Evolutionary conservation across 2,329 filamentous ascomycete genomes (phyloP), one percentile per base, ranked within the genome.

Genomic region (Aspergillus quadricinctus): DNA sequence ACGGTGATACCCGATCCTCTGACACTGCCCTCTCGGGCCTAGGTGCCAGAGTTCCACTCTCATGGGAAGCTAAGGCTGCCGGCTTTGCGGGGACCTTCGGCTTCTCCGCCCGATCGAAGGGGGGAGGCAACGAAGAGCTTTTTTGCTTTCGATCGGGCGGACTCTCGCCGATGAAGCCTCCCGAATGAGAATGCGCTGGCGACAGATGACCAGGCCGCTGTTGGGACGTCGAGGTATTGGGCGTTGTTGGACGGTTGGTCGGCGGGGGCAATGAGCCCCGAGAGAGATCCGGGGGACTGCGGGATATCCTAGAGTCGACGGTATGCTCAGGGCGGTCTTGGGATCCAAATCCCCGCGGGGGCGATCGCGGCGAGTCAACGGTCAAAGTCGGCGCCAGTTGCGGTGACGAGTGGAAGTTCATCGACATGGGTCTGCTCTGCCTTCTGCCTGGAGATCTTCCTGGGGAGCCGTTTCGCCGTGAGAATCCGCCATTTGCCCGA

Each of bases 81-180:
- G 69, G 70, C 60, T 84, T 84, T 9, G 74, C 70, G 10, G 80
- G 80, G 53, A 88, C 82, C 65, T 84, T 87, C 3, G 88, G 88
- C 72, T 95, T 96, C 43, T 90, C 89, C 29, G 86, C 85, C 54
- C 92, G 85, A 70, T 95, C 94, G 40, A 92, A 81, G 0, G 89
- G 88, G 4, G 91, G 90, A 9, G 90, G 89, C 10, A 80, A 71
- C 4, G 80, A 80, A 2, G 67, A 59, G 49, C 72, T 75, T 59
- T 75, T 75, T 14, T 58, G 49, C 51, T 72, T 71, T 11, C 66
- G 64, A 29, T 70, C 69, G 10, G 73, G 57, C 9, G 62, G 55
- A 17, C 64, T 67, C 27, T 59, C 58, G 8, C 58, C 57, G 2
- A 25, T 56, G 41, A 54, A 55, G 50, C 17, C 59, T 50, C 58